Conservation (phyloP, 345 rosid genomes). For the Eucalyptus microcorys region DNA sequence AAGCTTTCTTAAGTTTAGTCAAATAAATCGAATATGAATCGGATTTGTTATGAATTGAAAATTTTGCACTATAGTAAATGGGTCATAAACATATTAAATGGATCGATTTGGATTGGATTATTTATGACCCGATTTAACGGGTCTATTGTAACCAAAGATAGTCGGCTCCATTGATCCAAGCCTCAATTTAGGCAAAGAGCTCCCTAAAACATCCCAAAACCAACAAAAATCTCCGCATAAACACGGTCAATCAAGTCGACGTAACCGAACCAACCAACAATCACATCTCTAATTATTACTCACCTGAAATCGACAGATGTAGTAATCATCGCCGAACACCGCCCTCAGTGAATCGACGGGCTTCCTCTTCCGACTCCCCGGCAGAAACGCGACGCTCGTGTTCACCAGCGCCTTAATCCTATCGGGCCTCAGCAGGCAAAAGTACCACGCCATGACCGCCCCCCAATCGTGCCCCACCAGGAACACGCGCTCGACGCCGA, state of each 20-base stretch:
- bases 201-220: neutral
- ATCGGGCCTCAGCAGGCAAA: slow-evolving; percentile 54
- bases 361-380: slow-evolving; percentile 32
- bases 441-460: slow-evolving; percentile 47
- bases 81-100: fast-evolving
- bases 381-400: slow-evolving; percentile 26
- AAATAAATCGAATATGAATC: fast-evolving
- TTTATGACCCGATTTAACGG: fast-evolving
- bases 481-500: slow-evolving; percentile 28
- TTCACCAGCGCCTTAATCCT: slow-evolving; percentile 60
- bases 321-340: slow-evolving; percentile 53
- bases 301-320: slow-evolving; percentile 75
- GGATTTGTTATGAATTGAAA: fast-evolving
- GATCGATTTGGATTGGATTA: fast-evolving
- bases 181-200: neutral
- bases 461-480: slow-evolving; percentile 82
- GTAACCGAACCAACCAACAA: neutral
- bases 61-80: fast-evolving
- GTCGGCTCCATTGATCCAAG: neutral
- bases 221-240: neutral
- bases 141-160: neutral
- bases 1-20: fast-evolving
- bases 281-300: neutral
- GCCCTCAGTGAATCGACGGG: slow-evolving; percentile 27
- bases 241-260: neutral